Conservation (phyloP, 257 asterid genomes). For the Mentha longifolia region DNA sequence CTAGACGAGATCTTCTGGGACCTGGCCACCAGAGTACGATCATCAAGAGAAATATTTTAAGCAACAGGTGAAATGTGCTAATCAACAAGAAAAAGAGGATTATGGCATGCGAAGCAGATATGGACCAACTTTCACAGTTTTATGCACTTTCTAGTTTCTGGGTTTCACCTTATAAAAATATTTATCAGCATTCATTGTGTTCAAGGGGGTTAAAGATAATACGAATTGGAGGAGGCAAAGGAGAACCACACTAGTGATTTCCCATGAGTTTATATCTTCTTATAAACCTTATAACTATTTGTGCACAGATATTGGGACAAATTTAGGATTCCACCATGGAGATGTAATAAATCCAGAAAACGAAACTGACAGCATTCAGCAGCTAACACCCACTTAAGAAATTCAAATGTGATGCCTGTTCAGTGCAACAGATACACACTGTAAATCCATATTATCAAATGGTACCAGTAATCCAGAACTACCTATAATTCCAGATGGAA, state of each 20-base stretch:
- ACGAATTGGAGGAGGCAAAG: neutral
- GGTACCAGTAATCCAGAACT: neutral
- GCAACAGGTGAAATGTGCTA: neutral
- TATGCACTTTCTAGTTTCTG: neutral
- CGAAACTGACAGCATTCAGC: constrained; percentile 26
- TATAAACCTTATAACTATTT: neutral
- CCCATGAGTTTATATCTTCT: constrained; percentile 9
- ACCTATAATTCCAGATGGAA: neutral
- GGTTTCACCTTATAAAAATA: neutral
- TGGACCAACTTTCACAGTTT: constrained; percentile 19
- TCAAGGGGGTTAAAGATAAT: neutral
- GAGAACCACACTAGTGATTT: constrained; percentile 12
- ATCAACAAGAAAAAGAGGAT: constrained; percentile 15
- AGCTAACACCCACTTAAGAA: constrained; percentile 8
- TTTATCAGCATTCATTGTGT: neutral
- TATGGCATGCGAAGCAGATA: neutral
- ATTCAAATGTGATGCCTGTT: constrained; percentile 17
- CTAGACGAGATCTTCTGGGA: constrained; percentile 51
- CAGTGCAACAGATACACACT: constrained; percentile 10
- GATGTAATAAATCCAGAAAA: neutral
- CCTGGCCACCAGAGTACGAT: constrained; percentile 49
- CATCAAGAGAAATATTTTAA: constrained; percentile 32
- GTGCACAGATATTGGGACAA: constrained; percentile 8
- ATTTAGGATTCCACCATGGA: constrained; percentile 16
- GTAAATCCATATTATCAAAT: constrained; percentile 5